Evolutionary conservation across 805 yeast species (phyloP).

Genomic region (Wickerhamiella musiphila): DNA sequence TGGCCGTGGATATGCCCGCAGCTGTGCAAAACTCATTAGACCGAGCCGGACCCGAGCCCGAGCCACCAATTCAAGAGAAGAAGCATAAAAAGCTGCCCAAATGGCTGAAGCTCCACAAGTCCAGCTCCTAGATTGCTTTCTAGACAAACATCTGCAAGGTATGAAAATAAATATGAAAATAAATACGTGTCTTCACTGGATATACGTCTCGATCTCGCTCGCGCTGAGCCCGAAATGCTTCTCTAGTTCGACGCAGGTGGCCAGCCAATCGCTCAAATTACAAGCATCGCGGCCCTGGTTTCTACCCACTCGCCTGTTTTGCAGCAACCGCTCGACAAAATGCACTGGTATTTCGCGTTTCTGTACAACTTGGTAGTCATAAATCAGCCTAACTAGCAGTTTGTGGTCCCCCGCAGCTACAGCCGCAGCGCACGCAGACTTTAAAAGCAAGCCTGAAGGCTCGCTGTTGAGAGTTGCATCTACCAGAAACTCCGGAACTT

Average conservation of each 20-base stretch:
- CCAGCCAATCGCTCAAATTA: neutral
- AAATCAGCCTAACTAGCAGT: no score
- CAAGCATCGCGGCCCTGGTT: neutral
- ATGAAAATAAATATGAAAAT: neutral
- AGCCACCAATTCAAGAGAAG: neutral
- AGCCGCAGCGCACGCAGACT: no score
- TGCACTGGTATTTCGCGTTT: no score
- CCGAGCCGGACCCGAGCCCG: conserved; percentile 1
- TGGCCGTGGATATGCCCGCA: conserved; percentile 1
- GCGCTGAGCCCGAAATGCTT: neutral
- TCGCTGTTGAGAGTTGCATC: no score
- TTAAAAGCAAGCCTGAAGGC: no score
- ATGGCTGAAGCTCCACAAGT: conserved; percentile 16
- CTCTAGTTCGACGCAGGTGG: neutral
- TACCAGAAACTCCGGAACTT: no score
- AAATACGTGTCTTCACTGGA: neutral
- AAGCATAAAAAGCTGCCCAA: conserved; percentile 10
- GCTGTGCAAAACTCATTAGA: neutral
- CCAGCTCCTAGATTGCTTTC: neutral
- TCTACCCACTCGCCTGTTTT: no score
- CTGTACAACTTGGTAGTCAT: no score
- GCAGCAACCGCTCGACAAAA: no score
- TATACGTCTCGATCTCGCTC: neutral
- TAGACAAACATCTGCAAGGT: neutral
- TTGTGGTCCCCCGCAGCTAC: no score